Conservation (phyloP, 2,329 filamentous ascomycete species). For the Ophiostoma ulmi region DNA sequence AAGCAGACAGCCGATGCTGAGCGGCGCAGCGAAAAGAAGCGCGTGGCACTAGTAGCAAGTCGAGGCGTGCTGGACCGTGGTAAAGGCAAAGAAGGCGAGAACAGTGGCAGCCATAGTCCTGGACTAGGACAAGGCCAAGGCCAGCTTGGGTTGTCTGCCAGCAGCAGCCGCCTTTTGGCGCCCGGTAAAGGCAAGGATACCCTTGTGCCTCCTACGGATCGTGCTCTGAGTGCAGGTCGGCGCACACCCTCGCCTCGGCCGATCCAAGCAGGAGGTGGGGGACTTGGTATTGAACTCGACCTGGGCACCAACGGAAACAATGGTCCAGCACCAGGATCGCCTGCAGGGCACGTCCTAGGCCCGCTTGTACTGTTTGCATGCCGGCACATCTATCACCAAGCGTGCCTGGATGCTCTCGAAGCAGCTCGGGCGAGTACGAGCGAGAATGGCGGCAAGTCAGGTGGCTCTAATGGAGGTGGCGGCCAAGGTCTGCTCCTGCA, state of each 20-base stretch:
- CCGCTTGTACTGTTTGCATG: constrained; percentile 64
- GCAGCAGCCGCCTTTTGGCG: constrained; percentile 25
- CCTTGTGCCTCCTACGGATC: not conserved
- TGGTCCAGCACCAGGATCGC: constrained; percentile 22
- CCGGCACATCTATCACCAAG: constrained; percentile 64
- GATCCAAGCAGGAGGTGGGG: not conserved
- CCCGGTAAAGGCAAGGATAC: constrained; percentile 44
- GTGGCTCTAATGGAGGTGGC: not conserved
- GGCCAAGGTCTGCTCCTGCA: constrained; percentile 9
- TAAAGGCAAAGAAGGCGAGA: constrained; percentile 35
- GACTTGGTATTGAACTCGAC: not conserved
- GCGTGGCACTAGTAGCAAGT: constrained; percentile 21
- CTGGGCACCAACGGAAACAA: not conserved
- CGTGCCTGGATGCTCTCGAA: constrained; percentile 62
- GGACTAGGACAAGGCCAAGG: not conserved
- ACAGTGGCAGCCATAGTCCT: not conserved
- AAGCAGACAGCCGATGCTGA: constrained; percentile 46
- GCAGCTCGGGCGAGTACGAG: constrained; percentile 36
- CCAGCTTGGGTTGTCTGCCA: constrained; percentile 9
- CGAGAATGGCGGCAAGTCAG: constrained; percentile 30
- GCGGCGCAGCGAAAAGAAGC: constrained; percentile 36
- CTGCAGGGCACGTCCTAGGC: constrained; percentile 46
- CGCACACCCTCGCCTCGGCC: constrained; percentile 20
- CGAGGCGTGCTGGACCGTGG: constrained; percentile 35
- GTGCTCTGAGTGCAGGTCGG: not conserved